These are phyloP conservation scores for Lactarius trivialis DNA, from an alignment of 768 basidiomycete species.

Conservation along the genomic window DNA sequence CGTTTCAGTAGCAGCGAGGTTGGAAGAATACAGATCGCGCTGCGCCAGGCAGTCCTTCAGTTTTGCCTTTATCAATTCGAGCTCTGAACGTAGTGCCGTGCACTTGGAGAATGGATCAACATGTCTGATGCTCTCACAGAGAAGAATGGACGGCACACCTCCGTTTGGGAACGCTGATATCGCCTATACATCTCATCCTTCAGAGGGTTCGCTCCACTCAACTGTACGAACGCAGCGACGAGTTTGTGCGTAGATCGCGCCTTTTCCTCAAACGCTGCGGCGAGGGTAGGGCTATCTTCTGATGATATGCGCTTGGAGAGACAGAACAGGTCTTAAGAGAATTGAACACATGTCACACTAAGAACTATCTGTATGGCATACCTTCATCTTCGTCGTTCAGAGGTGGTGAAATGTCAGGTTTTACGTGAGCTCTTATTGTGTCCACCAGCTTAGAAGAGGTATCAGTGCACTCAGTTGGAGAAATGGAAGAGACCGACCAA, in stretches of 20 bases:
- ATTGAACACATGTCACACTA: conserved; percentile 22
- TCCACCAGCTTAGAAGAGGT: conserved; percentile 47
- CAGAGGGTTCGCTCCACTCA: conserved; percentile 32
- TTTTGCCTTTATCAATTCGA: conserved; percentile 42
- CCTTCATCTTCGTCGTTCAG: conserved; percentile 29
- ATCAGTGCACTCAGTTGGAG: conserved; percentile 2
- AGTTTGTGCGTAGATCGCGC: conserved; percentile 53
- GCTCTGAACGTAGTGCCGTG: conserved; percentile 50
- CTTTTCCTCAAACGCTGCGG: conserved; percentile 45
- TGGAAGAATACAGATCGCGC: conserved; percentile 42
- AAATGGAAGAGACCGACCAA: conserved; percentile 29
- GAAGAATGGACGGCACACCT: conserved; percentile 39
- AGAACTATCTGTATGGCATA: conserved; percentile 8
- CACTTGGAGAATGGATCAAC: conserved; percentile 37
- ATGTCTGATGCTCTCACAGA: neutral
- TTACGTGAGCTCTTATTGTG: conserved; percentile 54
- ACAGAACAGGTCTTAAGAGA: conserved; percentile 8
- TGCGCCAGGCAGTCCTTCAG: conserved; percentile 46
- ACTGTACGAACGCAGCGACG: conserved; percentile 49
- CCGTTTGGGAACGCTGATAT: conserved; percentile 50
- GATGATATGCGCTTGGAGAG: conserved; percentile 27
- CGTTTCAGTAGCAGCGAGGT: conserved; percentile 51
- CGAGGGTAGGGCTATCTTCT: conserved; percentile 24
- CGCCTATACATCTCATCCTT: conserved; percentile 38
- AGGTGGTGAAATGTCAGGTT: conserved; percentile 43